Evolutionary conservation across 1,139 yeast species (phyloP), one percentile per base, ranked within the genome.

Genomic region (Pichia sp.): DNA sequence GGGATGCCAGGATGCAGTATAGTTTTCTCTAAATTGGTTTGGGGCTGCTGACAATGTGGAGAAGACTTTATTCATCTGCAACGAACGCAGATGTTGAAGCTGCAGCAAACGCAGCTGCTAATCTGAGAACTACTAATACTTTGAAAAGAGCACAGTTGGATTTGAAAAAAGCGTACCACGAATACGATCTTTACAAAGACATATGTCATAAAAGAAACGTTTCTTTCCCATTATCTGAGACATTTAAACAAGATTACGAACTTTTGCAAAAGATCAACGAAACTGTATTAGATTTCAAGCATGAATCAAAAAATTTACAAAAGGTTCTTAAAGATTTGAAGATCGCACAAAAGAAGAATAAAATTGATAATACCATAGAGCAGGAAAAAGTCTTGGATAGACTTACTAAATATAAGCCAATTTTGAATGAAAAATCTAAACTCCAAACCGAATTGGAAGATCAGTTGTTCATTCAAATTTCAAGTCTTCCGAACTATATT

Each of bases 401-500:
- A 31, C 37, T 57, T 14, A 31, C 53, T 3, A 35, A 34, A 14
- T 35, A 47, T 14, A 59, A 59, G 42, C 57, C 57, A 6, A 36
- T 42, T 4, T 50, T 61, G 26, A 50, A 52, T 5, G 48, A 54
- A 4, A 50, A 66, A 15, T 40, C 52, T 2, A 51, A 60, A n/a
- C 56, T 74, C 18, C 38, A 36, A 14, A 58, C 60, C 10, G 57
- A 55, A 1, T 54, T 69, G 19, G 76, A 77, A 43, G 46, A 56
- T 1, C 56, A 61, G 16, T 60, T 80, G 1, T 60, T 62, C 33
- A 33, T 51, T 1, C 59, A 61, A 28, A 71, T 78, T 1, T 82
- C 78, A 19, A 59, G 72, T 0, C 63, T 88, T 13, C 97, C 97
- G 0, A 88, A 88, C 53, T 58, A 75, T 29, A 62, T 86, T 1